Conservation (phyloP, 805 yeast genomes). For the Saccharomycopsis oosterbeekiorum region DNA sequence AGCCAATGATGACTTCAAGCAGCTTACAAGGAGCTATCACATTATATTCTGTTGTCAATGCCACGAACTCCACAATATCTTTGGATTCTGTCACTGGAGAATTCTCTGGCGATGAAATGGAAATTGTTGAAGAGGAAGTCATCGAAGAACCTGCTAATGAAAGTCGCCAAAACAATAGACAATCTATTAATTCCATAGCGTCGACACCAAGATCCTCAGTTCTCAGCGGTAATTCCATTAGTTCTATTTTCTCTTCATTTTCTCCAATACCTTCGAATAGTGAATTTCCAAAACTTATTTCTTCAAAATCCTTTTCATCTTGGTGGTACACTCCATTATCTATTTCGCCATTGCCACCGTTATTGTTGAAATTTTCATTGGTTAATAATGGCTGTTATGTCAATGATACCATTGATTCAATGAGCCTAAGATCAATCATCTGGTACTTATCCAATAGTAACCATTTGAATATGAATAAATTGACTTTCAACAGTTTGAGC, state of each 20-base stretch:
- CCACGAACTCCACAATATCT: constrained; percentile 9
- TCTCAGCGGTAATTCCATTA: constrained; percentile 9
- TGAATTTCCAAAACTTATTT: not conserved
- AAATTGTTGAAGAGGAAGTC: not conserved
- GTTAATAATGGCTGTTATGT: constrained; percentile 2
- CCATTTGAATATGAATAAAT: constrained; percentile 6
- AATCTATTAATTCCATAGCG: not conserved
- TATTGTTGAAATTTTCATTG: constrained; percentile 13
- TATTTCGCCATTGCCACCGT: constrained; percentile 15
- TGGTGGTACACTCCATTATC: constrained; percentile 16
- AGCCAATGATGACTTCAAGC: not conserved
- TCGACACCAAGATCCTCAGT: constrained; percentile 15
- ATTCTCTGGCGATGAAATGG: constrained; percentile 7
- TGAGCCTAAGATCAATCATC: constrained; percentile 10
- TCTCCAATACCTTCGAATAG: not conserved
- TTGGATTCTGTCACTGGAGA: constrained; percentile 11
- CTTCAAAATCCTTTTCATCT: constrained; percentile 6
- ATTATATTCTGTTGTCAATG: constrained; percentile 13
- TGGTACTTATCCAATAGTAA: constrained; percentile 15
- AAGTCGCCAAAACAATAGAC: not conserved
- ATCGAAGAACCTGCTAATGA: constrained; percentile 1
- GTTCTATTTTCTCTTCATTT: constrained; percentile 6
- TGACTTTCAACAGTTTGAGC: constrained; percentile 9
- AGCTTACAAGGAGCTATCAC: not conserved
- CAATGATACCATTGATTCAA: constrained; percentile 9